Evolutionary conservation across 257 asterid genomes (phyloP).

Genomic region (Perilla frutescens): DNA sequence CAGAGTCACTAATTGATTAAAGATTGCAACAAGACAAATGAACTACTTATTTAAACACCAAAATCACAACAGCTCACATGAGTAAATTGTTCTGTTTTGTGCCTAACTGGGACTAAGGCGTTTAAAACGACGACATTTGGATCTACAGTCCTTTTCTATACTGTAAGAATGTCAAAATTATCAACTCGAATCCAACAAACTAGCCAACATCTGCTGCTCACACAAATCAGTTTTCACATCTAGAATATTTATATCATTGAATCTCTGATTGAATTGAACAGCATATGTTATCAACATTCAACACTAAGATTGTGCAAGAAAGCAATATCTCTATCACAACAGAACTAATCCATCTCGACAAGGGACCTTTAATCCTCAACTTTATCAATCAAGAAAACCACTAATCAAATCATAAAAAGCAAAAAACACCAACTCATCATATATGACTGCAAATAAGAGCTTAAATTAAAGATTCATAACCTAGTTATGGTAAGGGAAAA

Average conservation of each 20-base stretch:
- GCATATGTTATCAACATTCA: neutral
- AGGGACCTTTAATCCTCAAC: neutral
- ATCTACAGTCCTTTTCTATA: slow-evolving; percentile 38
- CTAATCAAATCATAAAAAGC: too few species aligned
- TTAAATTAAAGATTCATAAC: slow-evolving; percentile 21
- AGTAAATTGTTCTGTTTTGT: neutral
- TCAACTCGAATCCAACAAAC: slow-evolving; percentile 15
- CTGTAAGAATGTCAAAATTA: slow-evolving; percentile 28
- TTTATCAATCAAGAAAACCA: slow-evolving; percentile 15
- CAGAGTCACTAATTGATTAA: neutral
- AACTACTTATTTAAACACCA: slow-evolving; percentile 16
- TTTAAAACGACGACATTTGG: slow-evolving; percentile 18
- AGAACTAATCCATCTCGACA: neutral
- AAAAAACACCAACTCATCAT: neutral
- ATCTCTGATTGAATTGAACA: neutral
- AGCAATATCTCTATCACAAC: neutral
- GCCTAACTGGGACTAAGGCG: slow-evolving; percentile 20
- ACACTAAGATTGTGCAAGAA: neutral
- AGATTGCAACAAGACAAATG: slow-evolving; percentile 30
- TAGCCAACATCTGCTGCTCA: slow-evolving; percentile 10
- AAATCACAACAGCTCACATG: slow-evolving; percentile 55
- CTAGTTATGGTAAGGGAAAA: neutral
- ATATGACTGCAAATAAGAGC: neutral
- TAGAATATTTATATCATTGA: neutral
- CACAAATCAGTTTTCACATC: slow-evolving; percentile 17